Base-by-base conservation (phyloP, 192 early-diverging fungal genomes). In the Coemansia sp. region DNA sequence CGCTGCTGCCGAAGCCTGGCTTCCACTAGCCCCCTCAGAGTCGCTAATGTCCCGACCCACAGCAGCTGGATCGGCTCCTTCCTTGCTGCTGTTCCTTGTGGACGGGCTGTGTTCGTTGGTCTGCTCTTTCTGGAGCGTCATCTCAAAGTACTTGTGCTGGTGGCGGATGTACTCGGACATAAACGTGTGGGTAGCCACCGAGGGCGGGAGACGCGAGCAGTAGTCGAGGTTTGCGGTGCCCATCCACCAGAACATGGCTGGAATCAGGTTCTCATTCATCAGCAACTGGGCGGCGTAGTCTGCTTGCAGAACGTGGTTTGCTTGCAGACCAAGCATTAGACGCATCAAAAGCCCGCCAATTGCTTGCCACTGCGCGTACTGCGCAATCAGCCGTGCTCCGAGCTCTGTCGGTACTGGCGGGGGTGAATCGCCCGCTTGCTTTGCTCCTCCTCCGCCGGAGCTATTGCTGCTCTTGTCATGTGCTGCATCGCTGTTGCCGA, bases 221-320 rank as follows among this genome's bases (percentile, higher is more conserved):
- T 75, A 42, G 34, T 68, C 65, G 2, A 75, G 63, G 10, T 63
- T 61, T 9, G 72, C 68, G 7, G 78, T 81, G 16, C 78, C 78
- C 64, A 81, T 58, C 78, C 78, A 81, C 78, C 78, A 81, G 57
- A 81, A 81, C 43, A 75, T 18, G 0, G 78, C 78, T 4, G 72
- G 72, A 15, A 81, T 81, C 23, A 81, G 39, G 66, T 81, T 75
- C 49, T 75, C 68, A 60, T 81, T 81, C 72, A 81, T 75, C 65
- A 81, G 51, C 16, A 81, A 60, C 63, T 81, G 78, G 9, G 78
- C 71, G 43, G 74, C 37, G 43, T 75, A 81, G 63, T 75, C 78
- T 25, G 69, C 72, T 58, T 81, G 78, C 72, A 81, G 26, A 18
- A 75, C 72, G 49, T 81, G 72, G 69, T 68, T 69, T 25, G 78